Evolutionary conservation across 2,329 filamentous ascomycete genomes (phyloP).

Genomic region (Polychaeton citri): DNA sequence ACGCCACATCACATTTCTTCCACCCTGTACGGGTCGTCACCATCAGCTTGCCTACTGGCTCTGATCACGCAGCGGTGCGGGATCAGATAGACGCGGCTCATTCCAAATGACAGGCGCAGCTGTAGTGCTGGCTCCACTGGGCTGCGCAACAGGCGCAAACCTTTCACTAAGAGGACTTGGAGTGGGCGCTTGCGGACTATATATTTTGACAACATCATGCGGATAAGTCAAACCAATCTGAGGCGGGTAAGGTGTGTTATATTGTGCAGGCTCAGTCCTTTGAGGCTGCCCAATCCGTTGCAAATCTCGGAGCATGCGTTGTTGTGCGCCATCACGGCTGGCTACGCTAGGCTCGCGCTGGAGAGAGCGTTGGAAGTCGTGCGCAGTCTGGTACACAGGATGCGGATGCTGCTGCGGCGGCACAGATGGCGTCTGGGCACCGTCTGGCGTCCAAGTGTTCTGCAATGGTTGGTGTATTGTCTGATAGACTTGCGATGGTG

Average conservation of each 20-base stretch:
- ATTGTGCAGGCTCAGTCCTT: background rate
- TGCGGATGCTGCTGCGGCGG: constrained; percentile 13
- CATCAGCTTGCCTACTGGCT: too few relatives aligned
- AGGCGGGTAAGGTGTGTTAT: background rate
- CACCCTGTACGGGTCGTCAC: too few relatives aligned
- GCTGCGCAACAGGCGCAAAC: too few relatives aligned
- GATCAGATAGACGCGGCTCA: too few relatives aligned
- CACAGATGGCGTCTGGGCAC: constrained; percentile 1
- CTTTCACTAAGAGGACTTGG: too few relatives aligned
- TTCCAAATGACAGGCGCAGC: too few relatives aligned
- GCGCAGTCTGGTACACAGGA: constrained; percentile 29
- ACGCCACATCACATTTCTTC: too few relatives aligned
- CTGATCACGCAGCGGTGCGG: too few relatives aligned
- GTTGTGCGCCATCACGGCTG: constrained; percentile 20
- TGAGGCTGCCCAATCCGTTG: background rate
- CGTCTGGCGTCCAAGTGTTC: constrained; percentile 1
- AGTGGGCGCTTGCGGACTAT: too few relatives aligned
- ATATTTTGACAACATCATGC: too few relatives aligned
- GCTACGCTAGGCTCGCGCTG: constrained; percentile 22
- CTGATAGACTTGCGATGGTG: constrained; percentile 18
- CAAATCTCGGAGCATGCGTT: constrained; percentile 19
- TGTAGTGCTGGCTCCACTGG: too few relatives aligned
- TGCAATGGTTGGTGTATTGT: constrained; percentile 2
- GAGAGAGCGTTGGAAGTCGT: constrained; percentile 27
- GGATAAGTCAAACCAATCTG: too few relatives aligned